These are phyloP conservation scores for Coniochaeta prunicola DNA, from an alignment of 2,329 filamentous ascomycete genomes.

Conservation along the genomic window DNA sequence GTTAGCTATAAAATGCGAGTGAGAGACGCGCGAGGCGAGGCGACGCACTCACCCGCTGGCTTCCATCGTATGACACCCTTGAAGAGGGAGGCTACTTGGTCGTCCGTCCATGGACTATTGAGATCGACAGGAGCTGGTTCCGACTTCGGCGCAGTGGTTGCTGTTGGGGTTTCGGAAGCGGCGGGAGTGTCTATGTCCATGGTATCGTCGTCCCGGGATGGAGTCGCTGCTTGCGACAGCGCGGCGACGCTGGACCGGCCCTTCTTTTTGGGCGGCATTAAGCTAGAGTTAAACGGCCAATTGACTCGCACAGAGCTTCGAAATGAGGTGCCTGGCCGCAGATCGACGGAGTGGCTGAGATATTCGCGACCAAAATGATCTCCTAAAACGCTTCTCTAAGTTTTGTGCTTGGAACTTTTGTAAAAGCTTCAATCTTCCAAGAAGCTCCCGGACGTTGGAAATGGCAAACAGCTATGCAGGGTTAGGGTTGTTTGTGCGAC, in stretches of 20 bases:
- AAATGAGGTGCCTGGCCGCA: background rate
- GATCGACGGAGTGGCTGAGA: background rate
- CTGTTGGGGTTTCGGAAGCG: slow-evolving; percentile 42
- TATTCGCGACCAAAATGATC: background rate
- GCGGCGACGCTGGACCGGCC: slow-evolving; percentile 49
- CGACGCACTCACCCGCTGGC: slow-evolving; percentile 62
- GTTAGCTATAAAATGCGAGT: slow-evolving; percentile 2
- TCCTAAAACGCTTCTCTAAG: background rate
- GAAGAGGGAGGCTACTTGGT: slow-evolving; percentile 87
- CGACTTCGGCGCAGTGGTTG: slow-evolving; percentile 27
- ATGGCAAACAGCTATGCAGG: background rate
- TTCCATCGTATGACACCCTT: slow-evolving; percentile 94
- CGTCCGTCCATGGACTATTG: slow-evolving; percentile 84
- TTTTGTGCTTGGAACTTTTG: background rate
- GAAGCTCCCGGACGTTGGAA: background rate
- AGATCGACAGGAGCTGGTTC: slow-evolving; percentile 31
- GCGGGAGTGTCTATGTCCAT: slow-evolving; percentile 54
- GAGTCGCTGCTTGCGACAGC: slow-evolving; percentile 35
- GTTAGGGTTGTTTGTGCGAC: background rate
- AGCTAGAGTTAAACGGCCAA: background rate
- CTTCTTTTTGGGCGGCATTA: slow-evolving; percentile 58
- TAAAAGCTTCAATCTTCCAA: background rate
- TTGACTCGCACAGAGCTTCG: background rate
- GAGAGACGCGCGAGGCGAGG: background rate
- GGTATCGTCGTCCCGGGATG: slow-evolving; percentile 46